Evolutionary conservation across 352 stramenopile genomes (phyloP), one percentile per base, ranked within the genome.

Genomic region (Albugo laibachii): DNA sequence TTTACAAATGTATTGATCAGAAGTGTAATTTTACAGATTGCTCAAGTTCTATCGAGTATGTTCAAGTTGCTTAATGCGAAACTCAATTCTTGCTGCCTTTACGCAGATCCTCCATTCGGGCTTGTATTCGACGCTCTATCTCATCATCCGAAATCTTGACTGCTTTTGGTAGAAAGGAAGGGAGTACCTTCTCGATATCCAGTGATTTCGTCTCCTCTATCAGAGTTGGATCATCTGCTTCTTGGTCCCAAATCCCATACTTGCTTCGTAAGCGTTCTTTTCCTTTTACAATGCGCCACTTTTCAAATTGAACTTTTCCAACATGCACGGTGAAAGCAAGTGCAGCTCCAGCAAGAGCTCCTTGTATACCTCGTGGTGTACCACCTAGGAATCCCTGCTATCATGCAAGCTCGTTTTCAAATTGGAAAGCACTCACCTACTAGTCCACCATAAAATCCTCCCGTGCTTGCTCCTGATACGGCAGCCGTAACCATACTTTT

Each of bases 191-290:
- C 38, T 63, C 58, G 12, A 60, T 59, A 19, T 70, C 67, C 11
- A 66, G 61, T 48, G 82, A 74, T 50, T 61, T 74, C 47, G 80
- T 68, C 19, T 85, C 65, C 12, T 83, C 54, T 19, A 58, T 62
- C 36, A 69, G 57, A 20, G 68, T 78, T 50, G 73, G 68, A 11
- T 68, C 69, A 2, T 37, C 27, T 50, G 79, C 82, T 41, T 81
- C 57, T 0, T 59, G 60, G 15, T 75, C 69, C 16, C 64, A 69
- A 13, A 57, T 55, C 39, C 77, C 77, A 49, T 83, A 82, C 51
- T 91, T 91, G 24, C 75, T 55, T 37, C 85, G 71, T 53, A 86
- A 91, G 13, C 77, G 72, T 56, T 81, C 65, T 42, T 88, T 53
- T 16, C 65, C 73, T 53, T 81, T 84, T 35, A 63, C 56, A 34